These are phyloP conservation scores for Lodderomyces beijingensis DNA, from an alignment of 1,139 yeast genomes.

Conservation along the genomic window DNA sequence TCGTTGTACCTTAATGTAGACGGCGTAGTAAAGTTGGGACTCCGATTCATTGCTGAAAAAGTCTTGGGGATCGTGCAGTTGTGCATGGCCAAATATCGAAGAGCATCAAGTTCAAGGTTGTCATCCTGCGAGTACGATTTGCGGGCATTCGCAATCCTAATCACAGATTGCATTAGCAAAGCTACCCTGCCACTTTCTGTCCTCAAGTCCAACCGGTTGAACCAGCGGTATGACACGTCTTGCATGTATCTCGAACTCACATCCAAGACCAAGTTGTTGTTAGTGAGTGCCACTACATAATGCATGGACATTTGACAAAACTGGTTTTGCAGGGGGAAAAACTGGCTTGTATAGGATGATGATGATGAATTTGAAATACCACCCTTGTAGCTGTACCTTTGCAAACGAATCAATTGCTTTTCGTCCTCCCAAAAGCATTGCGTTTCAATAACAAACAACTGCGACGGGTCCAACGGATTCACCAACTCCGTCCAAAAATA, in stretches of 20 bases:
- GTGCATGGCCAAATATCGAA: conserved; percentile 21
- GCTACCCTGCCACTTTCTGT: conserved; percentile 28
- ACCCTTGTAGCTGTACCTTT: conserved; percentile 11
- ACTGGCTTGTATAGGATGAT: conserved; percentile 17
- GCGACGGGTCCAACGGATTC: conserved; percentile 27
- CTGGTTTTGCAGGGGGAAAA: conserved; percentile 22
- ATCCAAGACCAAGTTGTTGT: conserved; percentile 21
- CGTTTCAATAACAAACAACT: conserved; percentile 28
- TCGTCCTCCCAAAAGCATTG: conserved; percentile 31
- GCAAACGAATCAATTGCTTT: conserved; percentile 22
- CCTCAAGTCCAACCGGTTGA: conserved; percentile 27
- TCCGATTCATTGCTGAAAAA: conserved; percentile 26
- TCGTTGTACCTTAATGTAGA: conserved; percentile 31
- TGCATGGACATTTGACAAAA: conserved; percentile 34
- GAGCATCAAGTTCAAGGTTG: conserved; percentile 20
- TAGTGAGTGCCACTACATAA: conserved; percentile 25
- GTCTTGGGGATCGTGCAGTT: conserved; percentile 27
- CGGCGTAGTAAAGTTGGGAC: conserved; percentile 27
- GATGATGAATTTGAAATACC: conserved; percentile 7
- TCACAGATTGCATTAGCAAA: conserved; percentile 22
- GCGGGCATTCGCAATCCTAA: conserved; percentile 19
- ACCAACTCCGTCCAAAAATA: conserved; percentile 40
- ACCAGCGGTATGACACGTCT: conserved; percentile 31
- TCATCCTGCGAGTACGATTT: conserved; percentile 6
- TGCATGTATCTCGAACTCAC: conserved; percentile 35